Evolutionary conservation across 2,329 filamentous ascomycete genomes (phyloP), one percentile per base, ranked within the genome.

Genomic region (Penicillium sumatraense): DNA sequence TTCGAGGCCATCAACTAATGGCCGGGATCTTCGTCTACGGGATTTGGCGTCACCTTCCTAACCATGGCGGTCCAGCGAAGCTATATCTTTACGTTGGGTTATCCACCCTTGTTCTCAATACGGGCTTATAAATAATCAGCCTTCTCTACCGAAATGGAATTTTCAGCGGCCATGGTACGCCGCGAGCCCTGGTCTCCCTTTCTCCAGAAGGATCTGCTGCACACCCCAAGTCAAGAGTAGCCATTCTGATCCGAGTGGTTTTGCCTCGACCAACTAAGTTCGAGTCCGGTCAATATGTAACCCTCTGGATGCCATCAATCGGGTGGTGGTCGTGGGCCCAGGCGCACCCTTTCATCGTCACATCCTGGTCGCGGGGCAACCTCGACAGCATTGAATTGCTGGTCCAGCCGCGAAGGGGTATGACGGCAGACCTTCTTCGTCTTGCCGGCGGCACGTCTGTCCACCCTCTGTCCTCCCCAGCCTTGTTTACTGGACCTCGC

Each of bases 401-500:
- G 6, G 62, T 75, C 2, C 33, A 74, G 53, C 62, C 66, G 50
- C 58, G 54, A 20, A 36, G 52, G 44, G 66, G 69, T 38, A 62
- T 75, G 13, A 69, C 69, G 3, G 51, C 57, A 38, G 57, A 67
- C 38, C 59, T 76, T 53, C 46, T 65, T 36, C 57, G 38, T 21
- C 31, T 56, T 23, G 53, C 40, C 21, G 20, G n/a, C 54, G 40
- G 31, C 54, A 44, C 48, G 65, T 5, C 2, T 40, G 36, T 13
- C 18, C 8, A 14, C 11, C 20, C 52, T 6, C 16, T 64, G 48
- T 66, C 60, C n/a, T 65, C 67, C 47, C 23, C 57, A 24, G 66
- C 66, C 4, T 58, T 76, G 14, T 67, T 76, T 31, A 71, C 62
- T 49, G 69, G 69, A 18, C 72, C 67, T 38, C 60, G 75, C 57